These are phyloP conservation scores for Chaetoscypha palmicola DNA, from an alignment of 2,329 filamentous ascomycete species.

Conservation along the genomic window DNA sequence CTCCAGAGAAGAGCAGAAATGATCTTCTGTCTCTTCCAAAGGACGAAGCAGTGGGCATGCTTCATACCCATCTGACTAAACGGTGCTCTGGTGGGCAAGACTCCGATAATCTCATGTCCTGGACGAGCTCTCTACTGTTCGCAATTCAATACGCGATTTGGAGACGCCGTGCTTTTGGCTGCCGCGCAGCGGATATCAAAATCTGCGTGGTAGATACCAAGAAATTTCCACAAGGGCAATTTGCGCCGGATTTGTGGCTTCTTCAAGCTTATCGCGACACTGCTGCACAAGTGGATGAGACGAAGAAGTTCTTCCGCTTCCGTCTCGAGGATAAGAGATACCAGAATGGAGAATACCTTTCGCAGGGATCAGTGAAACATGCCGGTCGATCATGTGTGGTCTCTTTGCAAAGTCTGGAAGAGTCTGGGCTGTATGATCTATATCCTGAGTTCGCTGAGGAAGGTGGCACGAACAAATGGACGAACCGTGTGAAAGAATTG, in stretches of 20 bases:
- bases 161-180: conserved; percentile 4
- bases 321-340: conserved; percentile 7
- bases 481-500: conserved; percentile 7
- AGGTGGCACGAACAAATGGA: neutral
- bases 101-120: conserved; percentile 9
- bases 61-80: conserved; percentile 8
- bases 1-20: conserved; percentile 4
- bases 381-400: conserved; percentile 5
- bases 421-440: neutral
- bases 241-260: conserved; percentile 6
- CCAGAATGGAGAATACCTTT: conserved; percentile 8
- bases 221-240: conserved; percentile 8
- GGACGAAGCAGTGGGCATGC: conserved; percentile 5
- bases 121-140: conserved; percentile 10
- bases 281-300: neutral
- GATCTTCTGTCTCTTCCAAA: conserved; percentile 8
- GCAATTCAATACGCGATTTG: conserved; percentile 11
- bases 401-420: conserved; percentile 7
- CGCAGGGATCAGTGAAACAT: conserved; percentile 6
- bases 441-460: neutral
- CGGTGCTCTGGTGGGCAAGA: conserved; percentile 1
- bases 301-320: neutral
- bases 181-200: conserved; percentile 4
- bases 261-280: neutral
- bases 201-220: conserved; percentile 9